Evolutionary conservation across 495 filamentous ascomycete genomes (phyloP).

Genomic region (Penicillium coffeae): DNA sequence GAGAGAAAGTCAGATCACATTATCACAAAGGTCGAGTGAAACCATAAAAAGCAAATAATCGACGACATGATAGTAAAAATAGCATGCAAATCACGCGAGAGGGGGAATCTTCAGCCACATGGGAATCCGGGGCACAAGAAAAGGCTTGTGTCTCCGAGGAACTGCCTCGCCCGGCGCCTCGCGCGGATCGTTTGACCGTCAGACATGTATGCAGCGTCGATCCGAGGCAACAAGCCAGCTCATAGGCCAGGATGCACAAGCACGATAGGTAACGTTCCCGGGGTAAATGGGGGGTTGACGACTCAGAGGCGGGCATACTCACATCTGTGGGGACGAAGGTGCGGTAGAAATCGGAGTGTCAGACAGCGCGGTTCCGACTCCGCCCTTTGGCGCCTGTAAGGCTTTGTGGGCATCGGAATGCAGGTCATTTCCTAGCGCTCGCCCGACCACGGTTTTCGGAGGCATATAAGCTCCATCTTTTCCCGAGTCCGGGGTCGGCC

Average conservation of each 20-base stretch:
- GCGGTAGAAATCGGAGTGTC: constrained; percentile 70
- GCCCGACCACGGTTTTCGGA: constrained; percentile 41
- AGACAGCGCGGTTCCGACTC: constrained; percentile 54
- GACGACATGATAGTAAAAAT: background rate
- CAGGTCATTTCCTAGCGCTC: constrained; percentile 47
- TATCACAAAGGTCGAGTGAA: too few species aligned
- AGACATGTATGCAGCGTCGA: constrained; percentile 4
- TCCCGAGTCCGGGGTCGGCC: constrained; percentile 22
- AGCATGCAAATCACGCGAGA: constrained; percentile 10
- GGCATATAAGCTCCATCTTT: constrained; percentile 36
- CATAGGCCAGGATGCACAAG: constrained; percentile 14
- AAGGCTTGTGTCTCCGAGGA: constrained; percentile 3
- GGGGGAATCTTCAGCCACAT: constrained; percentile 1
- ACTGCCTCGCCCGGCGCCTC: background rate
- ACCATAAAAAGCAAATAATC: too few species aligned
- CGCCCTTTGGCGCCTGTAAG: constrained; percentile 45
- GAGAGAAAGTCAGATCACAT: constrained; percentile 11
- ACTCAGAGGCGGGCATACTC: constrained; percentile 33
- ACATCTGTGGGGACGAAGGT: constrained; percentile 69
- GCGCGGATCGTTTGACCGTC: too few species aligned
- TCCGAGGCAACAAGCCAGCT: constrained; percentile 7
- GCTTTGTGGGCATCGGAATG: constrained; percentile 46
- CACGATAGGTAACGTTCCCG: constrained; percentile 12
- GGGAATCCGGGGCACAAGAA: background rate
- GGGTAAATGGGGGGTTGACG: constrained; percentile 5